Evolutionary conservation across 768 basidiomycete species (phyloP), one percentile per base, ranked within the genome.

Genomic region (Mycena galericulata): DNA sequence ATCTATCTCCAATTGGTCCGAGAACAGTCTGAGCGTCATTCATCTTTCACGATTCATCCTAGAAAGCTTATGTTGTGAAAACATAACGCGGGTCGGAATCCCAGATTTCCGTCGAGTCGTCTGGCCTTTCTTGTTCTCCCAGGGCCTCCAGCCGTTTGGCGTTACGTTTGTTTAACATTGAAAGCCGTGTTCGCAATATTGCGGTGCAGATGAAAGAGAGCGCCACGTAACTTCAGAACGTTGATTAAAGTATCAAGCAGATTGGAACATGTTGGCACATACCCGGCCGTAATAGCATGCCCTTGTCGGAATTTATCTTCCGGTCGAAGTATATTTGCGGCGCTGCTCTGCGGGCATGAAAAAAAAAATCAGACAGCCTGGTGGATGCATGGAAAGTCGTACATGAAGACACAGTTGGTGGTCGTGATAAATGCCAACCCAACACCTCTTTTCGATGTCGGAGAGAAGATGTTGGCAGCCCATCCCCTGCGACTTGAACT

Each of bases 351-450:
- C 24, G 53, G 61, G 7, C 14, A 15, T 30, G 38, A n/a, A n/a
- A n/a, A n/a, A n/a, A n/a, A n/a, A n/a, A n/a, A n/a, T n/a, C n/a
- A n/a, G n/a, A n/a, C n/a, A n/a, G n/a, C n/a, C n/a, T n/a, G n/a
- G n/a, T n/a, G n/a, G n/a, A n/a, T n/a, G n/a, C n/a, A n/a, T n/a
- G n/a, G n/a, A n/a, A n/a, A n/a, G n/a, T n/a, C n/a, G n/a, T n/a
- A 87, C 87, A 88, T 88, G 4, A 87, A 88, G 15, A 89, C 80
- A 68, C 84, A 85, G 72, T 88, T 89, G 22, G 87, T 87, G 2
- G 87, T 88, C 26, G 88, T 87, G 47, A 88, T 86, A 72, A 89
- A 88, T 4, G 87, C 87, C 1, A 87, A 88, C 5, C 88, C 88
- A 56, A 87, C 88, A 43, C 88, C 88, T 29, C 88, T 82, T 72